Percentiles rank a stretch among this genome's conserved stretches.
Evolutionary conservation across 768 basidiomycete genomes (phyloP).

Genomic region (Coprinellus micaceus): DNA sequence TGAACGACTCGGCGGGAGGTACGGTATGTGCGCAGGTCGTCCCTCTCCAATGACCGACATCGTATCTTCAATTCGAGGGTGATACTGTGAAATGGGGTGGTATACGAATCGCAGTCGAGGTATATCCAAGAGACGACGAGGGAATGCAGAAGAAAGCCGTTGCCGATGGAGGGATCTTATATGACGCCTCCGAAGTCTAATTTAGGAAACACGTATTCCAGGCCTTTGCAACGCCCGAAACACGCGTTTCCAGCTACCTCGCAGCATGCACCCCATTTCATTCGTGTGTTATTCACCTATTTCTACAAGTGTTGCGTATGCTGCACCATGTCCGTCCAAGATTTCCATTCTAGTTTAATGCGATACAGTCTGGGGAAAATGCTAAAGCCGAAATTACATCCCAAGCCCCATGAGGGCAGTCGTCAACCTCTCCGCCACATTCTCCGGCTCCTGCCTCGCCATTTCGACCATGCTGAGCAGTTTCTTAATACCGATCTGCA

Average conservation of each 20-base stretch:
- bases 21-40: conserved; percentile 35
- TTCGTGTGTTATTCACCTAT: background rate
- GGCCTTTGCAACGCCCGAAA: conserved; percentile 4
- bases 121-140: no score
- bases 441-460: conserved; percentile 93
- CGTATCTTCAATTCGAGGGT: no score
- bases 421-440: conserved; percentile 67
- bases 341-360: no score
- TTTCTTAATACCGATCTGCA: conserved; percentile 93
- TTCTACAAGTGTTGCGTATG: no score
- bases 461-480: conserved; percentile 89
- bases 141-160: no score
- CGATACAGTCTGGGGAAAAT: background rate
- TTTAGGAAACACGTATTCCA: conserved; percentile 6
- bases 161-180: no score
- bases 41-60: background rate
- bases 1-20: conserved; percentile 43
- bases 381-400: conserved; percentile 18
- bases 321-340: no score
- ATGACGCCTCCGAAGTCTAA: conserved; percentile 2
- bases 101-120: no score
- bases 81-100: no score
- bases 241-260: background rate
- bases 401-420: conserved; percentile 58
- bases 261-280: background rate